Base-by-base conservation (phyloP, 2,329 filamentous ascomycete genomes). In the Hypoxylon sp. region DNA sequence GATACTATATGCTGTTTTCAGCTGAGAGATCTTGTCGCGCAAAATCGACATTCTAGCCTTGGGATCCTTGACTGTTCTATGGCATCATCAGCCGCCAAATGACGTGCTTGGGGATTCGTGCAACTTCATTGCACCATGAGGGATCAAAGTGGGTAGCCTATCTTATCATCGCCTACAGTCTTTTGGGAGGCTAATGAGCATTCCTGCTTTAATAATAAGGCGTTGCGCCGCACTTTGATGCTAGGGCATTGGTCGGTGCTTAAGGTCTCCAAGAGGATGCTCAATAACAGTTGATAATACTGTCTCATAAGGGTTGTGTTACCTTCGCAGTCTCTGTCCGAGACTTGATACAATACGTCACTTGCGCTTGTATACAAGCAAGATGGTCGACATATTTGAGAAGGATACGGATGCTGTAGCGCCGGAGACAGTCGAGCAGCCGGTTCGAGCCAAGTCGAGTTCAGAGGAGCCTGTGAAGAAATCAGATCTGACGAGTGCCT, bases 1-100 rank as follows among this genome's bases (percentile, higher is more conserved):
- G 39, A 22, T 22, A 44, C 14, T 22, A 8, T 44, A 8, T 22
- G 39, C 39, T 44, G 6, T n/a, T 39, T 22, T 44, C 17, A 44
- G 39, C 39, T 44, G 17, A 11, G 17, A 11, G 35, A 14, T 14
- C 17, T 31, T 53, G 9, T 24, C 14, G 19, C 19, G 37, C 14
- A 19, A 19, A 22, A 31, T 17, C 26, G 22, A 8, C n/a, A 53
- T 24, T 6, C 19, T 5, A 8, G 29, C 1, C 47, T 64, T 46
- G n/a, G 8, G 11, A 44, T 54, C 56, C 57, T 50, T 63, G 54
- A 13, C 35, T 52, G 31, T 31, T 3, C 42, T 35, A 59, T 71
- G 68, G 68, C 63, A 72, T 70, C 70, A 72, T 72, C 61, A 56
- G 48, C 56, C 17, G 39, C 42, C 58, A 59, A 59, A 72, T 72